Evolutionary conservation across 2,329 filamentous ascomycete genomes (phyloP).

Genomic region (Colletotrichum simmondsii): DNA sequence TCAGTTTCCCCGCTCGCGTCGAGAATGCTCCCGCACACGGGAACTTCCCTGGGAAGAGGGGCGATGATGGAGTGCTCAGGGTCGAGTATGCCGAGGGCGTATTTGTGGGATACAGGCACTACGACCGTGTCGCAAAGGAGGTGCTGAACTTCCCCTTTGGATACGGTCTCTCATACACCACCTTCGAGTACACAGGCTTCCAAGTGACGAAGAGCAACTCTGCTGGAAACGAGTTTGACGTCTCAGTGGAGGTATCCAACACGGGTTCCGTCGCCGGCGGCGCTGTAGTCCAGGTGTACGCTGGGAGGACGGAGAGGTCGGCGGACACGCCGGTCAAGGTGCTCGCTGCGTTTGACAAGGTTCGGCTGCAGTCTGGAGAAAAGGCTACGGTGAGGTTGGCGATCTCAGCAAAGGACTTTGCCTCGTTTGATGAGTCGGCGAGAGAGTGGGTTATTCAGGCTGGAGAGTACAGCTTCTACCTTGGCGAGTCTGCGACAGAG

Average conservation of each 20-base stretch:
- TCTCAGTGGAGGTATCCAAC: slow-evolving; percentile 67
- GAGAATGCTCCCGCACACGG: slow-evolving; percentile 74
- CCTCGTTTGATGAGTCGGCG: slow-evolving; percentile 39
- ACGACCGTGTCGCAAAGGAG: slow-evolving; percentile 68
- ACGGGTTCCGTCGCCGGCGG: slow-evolving; percentile 62
- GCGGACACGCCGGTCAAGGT: slow-evolving; percentile 39
- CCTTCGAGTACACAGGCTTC: slow-evolving; percentile 64
- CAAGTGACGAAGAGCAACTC: slow-evolving; percentile 47
- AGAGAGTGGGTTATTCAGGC: slow-evolving; percentile 42
- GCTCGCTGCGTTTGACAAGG: slow-evolving; percentile 45
- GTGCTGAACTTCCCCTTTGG: slow-evolving; percentile 74
- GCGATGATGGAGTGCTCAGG: slow-evolving; percentile 56
- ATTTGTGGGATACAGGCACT: slow-evolving; percentile 76
- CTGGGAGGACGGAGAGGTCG: slow-evolving; percentile 34
- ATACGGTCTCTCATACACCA: slow-evolving; percentile 73
- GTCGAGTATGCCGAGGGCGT: slow-evolving; percentile 77
- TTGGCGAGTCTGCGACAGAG: slow-evolving; percentile 41
- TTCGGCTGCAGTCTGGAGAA: slow-evolving; percentile 38
- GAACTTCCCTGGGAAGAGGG: slow-evolving; percentile 64
- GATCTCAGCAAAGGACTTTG: slow-evolving; percentile 39
- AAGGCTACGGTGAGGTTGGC: slow-evolving; percentile 30
- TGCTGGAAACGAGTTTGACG: slow-evolving; percentile 51
- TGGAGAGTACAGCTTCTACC: slow-evolving; percentile 40
- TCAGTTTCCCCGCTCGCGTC: slow-evolving; percentile 69
- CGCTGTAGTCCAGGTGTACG: slow-evolving; percentile 68